Base-by-base conservation (phyloP, 1,284 basidiomycete genomes). In the Xerocomus minutiporus region DNA sequence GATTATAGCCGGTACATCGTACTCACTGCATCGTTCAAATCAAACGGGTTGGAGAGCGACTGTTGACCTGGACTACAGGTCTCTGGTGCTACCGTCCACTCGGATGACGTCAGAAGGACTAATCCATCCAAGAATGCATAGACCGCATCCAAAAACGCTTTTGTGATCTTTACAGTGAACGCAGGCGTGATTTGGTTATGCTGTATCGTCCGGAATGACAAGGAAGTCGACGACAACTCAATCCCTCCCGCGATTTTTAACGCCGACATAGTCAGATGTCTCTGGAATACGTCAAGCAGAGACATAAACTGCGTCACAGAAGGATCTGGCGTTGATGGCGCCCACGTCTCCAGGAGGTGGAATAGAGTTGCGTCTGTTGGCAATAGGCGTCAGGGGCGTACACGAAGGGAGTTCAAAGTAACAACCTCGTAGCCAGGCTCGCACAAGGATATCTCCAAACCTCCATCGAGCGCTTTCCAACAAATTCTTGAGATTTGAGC, bases 121-220 rank as follows among this genome's bases (percentile, higher is more conserved):
- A 98, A 75, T 0, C 96, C 96, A 61, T 98, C 93, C 44, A 98
- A 75, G 60, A 97, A 87, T 25, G 88, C 86, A 69, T 96, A 94
- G 29, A 97, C 66, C 1, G 87, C 83, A 64, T 98, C 94, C 45
- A 97, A 71, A 71, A 97, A 97, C 0, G 88, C 83, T 57, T 87
- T 89, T 23, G 86, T 88, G 63, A 98, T 88, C 72, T 90, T 91
- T 13, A 75, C 66, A 20, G 80, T 72, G 59, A 86, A 86, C 7
- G 79, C 78, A 38, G 74, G 71, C 4, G 82, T 74, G 39, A 89
- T 73, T 8, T 76, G 67, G 57, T 80, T 78, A 60, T 88, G 85
- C 57, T 82, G 83, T 40, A 74, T 67, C 12, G 76, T 69, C 57
- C 77, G 78, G 29, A 70, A 61, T 34, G 67, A 64, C 4, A 77